phyloP scores from a whole-genome alignment of 106 monocot genomes.

The Dioscorea alata region DNA sequence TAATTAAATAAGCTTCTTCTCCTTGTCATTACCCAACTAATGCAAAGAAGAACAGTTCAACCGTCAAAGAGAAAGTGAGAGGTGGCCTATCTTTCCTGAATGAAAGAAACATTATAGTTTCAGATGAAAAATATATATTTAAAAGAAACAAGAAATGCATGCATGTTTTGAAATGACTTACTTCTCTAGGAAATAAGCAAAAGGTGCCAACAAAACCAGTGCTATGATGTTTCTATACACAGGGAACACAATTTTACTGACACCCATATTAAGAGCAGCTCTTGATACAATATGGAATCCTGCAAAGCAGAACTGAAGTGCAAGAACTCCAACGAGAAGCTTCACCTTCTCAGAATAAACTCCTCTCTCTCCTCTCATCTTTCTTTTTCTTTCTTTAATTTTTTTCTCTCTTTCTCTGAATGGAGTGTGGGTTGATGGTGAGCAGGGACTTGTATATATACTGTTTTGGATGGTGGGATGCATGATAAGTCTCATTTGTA shows the following conservation, averaged over 20 bases:
- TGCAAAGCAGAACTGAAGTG: constrained; percentile 62
- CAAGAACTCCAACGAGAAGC: constrained; percentile 48
- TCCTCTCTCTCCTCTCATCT: constrained; percentile 12
- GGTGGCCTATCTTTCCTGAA: constrained; percentile 72
- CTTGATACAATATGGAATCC: constrained; percentile 78
- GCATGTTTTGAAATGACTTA: constrained; percentile 5
- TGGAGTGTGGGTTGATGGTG: neutral
- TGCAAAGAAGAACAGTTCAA: constrained; percentile 66
- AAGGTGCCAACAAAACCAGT: constrained; percentile 58
- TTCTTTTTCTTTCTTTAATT: neutral
- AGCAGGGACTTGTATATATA: too few relatives aligned
- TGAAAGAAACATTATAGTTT: neutral
- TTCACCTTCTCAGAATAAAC: constrained; percentile 48
- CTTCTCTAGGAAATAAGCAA: constrained; percentile 83
- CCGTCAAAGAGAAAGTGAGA: constrained; percentile 48
- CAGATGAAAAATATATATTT: neutral
- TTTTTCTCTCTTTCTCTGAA: neutral
- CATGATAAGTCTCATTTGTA: too few relatives aligned
- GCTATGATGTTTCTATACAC: constrained; percentile 72
- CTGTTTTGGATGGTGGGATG: too few relatives aligned
- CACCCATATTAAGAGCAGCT: constrained; percentile 62
- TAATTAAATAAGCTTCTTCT: neutral
- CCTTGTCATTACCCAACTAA: constrained; percentile 47
- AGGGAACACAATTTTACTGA: constrained; percentile 61
- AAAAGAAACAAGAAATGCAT: neutral